A percentile compares a stretch with the other conserved stretches of the same genome.
Evolutionary conservation across 1,139 yeast genomes (phyloP).

Genomic region (Dujonia santamariae): DNA sequence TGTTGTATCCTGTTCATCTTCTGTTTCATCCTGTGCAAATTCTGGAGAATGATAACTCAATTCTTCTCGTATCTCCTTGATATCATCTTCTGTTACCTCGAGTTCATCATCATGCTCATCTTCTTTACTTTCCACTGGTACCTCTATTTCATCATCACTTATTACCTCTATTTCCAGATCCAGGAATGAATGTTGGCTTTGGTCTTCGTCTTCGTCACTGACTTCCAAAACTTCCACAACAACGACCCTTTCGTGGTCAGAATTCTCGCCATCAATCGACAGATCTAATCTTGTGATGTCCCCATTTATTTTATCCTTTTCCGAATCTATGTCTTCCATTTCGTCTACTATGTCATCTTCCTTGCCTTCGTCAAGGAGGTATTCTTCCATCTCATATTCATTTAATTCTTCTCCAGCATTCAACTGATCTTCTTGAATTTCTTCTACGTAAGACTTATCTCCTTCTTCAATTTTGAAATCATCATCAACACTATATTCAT

Average conservation of each 20-base stretch:
- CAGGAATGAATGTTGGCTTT: too few relatives aligned
- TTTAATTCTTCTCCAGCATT: neutral
- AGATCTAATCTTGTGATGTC: neutral
- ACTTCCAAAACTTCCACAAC: too few relatives aligned
- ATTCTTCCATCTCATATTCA: slow-evolving; percentile 1
- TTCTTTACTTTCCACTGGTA: neutral
- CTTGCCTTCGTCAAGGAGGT: slow-evolving; percentile 1
- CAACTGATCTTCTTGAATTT: neutral
- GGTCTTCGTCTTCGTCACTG: too few relatives aligned
- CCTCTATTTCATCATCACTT: neutral
- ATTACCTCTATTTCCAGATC: neutral
- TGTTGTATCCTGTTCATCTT: neutral
- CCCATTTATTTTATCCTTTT: slow-evolving; percentile 1
- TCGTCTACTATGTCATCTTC: slow-evolving; percentile 5
- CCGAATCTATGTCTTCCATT: slow-evolving; percentile 1
- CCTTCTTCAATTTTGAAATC: neutral
- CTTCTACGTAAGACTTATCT: neutral
- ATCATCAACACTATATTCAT: slow-evolving; percentile 3
- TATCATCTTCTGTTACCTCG: slow-evolving; percentile 3
- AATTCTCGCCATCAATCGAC: neutral
- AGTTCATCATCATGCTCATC: slow-evolving; percentile 2
- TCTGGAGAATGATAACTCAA: too few relatives aligned
- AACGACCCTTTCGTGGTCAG: too few relatives aligned
- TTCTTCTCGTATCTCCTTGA: slow-evolving; percentile 2
- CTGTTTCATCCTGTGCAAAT: too few relatives aligned